phyloP scores from a whole-genome alignment of 768 basidiomycete genomes.

The Lactarius tabidus region DNA sequence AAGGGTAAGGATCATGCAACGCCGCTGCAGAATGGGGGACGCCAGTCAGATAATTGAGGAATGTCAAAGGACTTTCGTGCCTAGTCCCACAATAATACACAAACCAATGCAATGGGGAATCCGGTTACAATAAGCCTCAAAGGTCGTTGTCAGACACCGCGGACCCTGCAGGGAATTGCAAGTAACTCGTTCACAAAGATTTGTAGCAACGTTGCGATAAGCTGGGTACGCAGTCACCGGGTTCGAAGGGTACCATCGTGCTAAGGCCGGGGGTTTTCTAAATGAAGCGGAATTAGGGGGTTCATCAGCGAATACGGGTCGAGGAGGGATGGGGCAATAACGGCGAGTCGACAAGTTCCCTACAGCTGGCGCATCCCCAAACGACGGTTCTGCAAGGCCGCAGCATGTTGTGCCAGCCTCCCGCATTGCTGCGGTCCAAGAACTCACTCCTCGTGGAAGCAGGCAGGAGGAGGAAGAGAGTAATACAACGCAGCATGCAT shows the following conservation, averaged over 20 bases:
- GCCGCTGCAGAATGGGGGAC: neutral
- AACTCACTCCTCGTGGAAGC: conserved; percentile 2
- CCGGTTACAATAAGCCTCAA: neutral
- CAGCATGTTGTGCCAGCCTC: neutral
- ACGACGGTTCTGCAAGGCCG: neutral
- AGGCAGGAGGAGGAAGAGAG: neutral
- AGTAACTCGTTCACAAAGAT: neutral
- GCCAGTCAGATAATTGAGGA: neutral
- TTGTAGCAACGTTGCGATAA: neutral
- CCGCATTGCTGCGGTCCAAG: neutral
- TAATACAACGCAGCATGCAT: neutral
- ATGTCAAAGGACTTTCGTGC: neutral
- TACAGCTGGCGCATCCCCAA: neutral
- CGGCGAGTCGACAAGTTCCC: neutral
- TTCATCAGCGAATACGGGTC: neutral
- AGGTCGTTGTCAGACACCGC: neutral
- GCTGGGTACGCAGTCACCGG: neutral
- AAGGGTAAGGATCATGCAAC: neutral
- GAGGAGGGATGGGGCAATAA: neutral
- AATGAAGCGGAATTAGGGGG: neutral
- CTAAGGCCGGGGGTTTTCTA: neutral
- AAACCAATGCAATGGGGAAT: neutral
- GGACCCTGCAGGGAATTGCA: neutral
- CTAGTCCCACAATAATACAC: neutral
- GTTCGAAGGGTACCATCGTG: neutral